A percentile compares a stretch with the other conserved stretches of the same genome.
phyloP scores from a whole-genome alignment of 2,329 filamentous ascomycete species.

The Alternaria sp. region DNA sequence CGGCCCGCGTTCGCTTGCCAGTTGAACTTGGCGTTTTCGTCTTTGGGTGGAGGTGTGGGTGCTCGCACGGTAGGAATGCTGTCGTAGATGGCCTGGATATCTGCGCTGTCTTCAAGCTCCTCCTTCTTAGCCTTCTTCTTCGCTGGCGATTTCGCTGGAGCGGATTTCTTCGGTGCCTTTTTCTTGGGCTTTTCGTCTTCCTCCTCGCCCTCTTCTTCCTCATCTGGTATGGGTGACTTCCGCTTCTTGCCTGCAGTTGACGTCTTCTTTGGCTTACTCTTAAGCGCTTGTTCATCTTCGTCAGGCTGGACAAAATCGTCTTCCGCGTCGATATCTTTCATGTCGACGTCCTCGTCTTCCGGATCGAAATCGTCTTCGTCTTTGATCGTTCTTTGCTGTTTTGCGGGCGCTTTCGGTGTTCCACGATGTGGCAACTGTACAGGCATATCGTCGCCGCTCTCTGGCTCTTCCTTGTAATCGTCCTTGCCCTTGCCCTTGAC shows the following conservation, averaged over 20 bases:
- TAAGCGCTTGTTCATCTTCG: conserved; percentile 52
- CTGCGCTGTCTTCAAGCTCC: conserved; percentile 70
- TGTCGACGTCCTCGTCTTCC: conserved; percentile 60
- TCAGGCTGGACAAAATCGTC: conserved; percentile 57
- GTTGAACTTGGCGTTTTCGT: conserved; percentile 77
- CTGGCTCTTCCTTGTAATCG: conserved; percentile 70
- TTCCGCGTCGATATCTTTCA: conserved; percentile 60
- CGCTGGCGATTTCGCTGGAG: conserved; percentile 58
- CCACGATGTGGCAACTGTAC: conserved; percentile 44
- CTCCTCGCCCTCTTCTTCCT: conserved; percentile 63
- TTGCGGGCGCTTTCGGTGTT: conserved; percentile 53
- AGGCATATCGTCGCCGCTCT: conserved; percentile 41
- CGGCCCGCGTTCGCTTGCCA: conserved; percentile 68
- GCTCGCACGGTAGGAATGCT: conserved; percentile 83
- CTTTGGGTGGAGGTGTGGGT: conserved; percentile 80
- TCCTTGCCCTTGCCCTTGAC: conserved; percentile 70
- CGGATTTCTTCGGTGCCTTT: conserved; percentile 49
- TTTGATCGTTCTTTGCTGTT: conserved; percentile 54
- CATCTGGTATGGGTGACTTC: conserved; percentile 64
- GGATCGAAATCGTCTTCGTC: conserved; percentile 53
- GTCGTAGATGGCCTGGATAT: conserved; percentile 84
- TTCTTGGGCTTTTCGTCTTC: conserved; percentile 67
- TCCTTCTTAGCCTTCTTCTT: conserved; percentile 72
- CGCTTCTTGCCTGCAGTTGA: conserved; percentile 58
- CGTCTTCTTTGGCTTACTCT: conserved; percentile 51